phyloP scores from a whole-genome alignment of 1,284 basidiomycete species.

The Sutorius eximius region DNA sequence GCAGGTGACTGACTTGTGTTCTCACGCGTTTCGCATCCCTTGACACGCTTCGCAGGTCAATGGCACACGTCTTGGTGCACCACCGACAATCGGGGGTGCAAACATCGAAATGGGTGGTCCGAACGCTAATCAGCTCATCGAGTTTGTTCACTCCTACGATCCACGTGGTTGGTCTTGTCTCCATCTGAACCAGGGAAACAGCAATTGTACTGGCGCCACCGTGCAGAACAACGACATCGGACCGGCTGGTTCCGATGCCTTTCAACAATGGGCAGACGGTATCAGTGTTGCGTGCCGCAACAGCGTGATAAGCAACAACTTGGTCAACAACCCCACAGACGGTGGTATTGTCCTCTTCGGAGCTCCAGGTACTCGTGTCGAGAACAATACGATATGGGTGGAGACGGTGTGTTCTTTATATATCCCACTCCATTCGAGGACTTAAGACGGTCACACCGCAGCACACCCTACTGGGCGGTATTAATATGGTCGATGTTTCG shows the following conservation, averaged over 20 bases:
- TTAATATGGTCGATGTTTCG: constrained; percentile 77
- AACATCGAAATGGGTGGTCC: constrained; percentile 78
- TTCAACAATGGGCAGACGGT: constrained; percentile 82
- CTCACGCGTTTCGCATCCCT: constrained; percentile 29
- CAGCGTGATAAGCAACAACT: constrained; percentile 68
- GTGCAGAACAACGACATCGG: constrained; percentile 82
- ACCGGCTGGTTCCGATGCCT: constrained; percentile 64
- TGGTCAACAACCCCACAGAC: constrained; percentile 74
- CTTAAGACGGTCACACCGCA: constrained; percentile 26
- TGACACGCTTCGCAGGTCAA: constrained; percentile 51
- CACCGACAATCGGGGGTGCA: constrained; percentile 58
- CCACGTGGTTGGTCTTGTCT: constrained; percentile 76
- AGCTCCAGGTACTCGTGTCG: constrained; percentile 72
- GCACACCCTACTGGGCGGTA: constrained; percentile 75
- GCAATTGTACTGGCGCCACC: constrained; percentile 62
- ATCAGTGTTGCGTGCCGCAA: constrained; percentile 76
- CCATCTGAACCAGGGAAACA: constrained; percentile 64
- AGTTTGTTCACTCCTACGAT: constrained; percentile 69
- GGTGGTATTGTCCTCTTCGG: constrained; percentile 85
- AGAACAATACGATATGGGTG: constrained; percentile 74
- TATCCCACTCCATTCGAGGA: not conserved
- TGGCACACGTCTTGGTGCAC: constrained; percentile 55
- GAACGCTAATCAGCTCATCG: constrained; percentile 66
- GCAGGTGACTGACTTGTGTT: constrained; percentile 48
- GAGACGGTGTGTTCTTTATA: constrained; percentile 48